Conservation (phyloP, 257 asterid species). For the Solanum tarapatanum region DNA sequence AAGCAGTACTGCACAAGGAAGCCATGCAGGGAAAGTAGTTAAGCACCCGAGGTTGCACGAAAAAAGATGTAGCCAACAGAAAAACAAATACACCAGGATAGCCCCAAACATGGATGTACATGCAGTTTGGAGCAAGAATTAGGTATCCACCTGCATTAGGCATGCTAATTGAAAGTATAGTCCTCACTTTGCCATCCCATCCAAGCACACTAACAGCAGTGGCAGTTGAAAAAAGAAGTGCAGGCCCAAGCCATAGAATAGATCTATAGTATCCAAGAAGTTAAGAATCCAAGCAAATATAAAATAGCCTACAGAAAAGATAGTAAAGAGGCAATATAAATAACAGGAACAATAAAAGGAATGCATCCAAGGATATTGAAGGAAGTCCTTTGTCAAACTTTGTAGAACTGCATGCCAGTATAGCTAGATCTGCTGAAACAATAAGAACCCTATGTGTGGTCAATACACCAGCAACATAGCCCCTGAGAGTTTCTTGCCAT, state of each 20-base stretch:
- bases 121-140: constrained; percentile 4
- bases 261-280: constrained; percentile 77
- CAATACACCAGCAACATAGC: constrained; percentile 87
- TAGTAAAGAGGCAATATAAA: background rate
- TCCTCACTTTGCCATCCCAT: constrained; percentile 99
- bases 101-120: background rate
- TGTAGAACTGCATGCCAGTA: constrained; percentile 70
- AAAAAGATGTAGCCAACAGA: constrained; percentile 8
- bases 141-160: constrained; percentile 81
- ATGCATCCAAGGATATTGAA: constrained; percentile 77
- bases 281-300: constrained; percentile 38
- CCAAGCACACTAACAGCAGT: constrained; percentile 87
- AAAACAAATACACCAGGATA: background rate
- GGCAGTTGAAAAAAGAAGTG: constrained; percentile 93
- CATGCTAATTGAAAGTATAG: constrained; percentile 75
- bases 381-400: constrained; percentile 94
- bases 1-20: constrained; percentile 58
- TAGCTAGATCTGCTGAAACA: constrained; percentile 79
- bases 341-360: background rate
- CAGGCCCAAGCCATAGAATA: constrained; percentile 97
- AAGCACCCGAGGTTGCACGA: constrained; percentile 3
- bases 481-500: constrained; percentile 99
- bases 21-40: background rate
- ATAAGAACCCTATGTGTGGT: constrained; percentile 87
- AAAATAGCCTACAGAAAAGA: background rate